These are phyloP conservation scores for Tanacetum coccineum DNA, from an alignment of 129 eudicot species.

Conservation along the genomic window DNA sequence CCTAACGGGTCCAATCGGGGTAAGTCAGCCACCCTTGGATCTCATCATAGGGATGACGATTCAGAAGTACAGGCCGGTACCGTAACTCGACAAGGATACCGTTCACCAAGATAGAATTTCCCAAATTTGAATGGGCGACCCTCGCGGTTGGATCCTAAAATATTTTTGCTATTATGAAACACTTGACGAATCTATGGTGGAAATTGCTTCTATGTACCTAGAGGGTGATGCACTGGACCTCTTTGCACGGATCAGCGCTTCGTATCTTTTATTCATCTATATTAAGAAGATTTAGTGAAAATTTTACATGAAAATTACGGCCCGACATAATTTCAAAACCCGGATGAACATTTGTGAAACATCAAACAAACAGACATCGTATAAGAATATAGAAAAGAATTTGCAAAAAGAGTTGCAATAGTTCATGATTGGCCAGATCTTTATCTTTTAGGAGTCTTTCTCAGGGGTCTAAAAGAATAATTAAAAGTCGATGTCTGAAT, in stretches of 20 bases:
- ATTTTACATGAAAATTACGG: not conserved
- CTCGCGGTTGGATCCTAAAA: not conserved
- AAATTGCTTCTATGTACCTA: not conserved
- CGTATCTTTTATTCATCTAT: not conserved
- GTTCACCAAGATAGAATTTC: not conserved
- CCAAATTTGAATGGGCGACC: not conserved
- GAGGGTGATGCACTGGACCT: not conserved
- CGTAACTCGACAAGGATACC: too few relatives aligned
- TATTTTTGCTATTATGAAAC: not conserved
- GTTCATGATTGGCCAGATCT: not conserved
- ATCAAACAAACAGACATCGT: not conserved
- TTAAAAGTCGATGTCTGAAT: not conserved
- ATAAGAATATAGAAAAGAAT: not conserved
- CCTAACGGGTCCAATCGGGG: too few relatives aligned
- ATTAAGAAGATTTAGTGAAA: not conserved
- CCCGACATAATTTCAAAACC: not conserved
- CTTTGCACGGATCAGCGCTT: not conserved
- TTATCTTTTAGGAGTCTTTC: not conserved
- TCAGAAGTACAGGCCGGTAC: too few relatives aligned
- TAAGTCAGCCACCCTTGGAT: too few relatives aligned
- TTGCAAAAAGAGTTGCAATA: not conserved
- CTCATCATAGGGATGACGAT: too few relatives aligned
- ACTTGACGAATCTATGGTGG: not conserved
- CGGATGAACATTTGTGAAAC: not conserved
- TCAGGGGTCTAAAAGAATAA: not conserved